phyloP scores from a whole-genome alignment of 345 rosid species.

The Eucalyptus polyanthemos region DNA sequence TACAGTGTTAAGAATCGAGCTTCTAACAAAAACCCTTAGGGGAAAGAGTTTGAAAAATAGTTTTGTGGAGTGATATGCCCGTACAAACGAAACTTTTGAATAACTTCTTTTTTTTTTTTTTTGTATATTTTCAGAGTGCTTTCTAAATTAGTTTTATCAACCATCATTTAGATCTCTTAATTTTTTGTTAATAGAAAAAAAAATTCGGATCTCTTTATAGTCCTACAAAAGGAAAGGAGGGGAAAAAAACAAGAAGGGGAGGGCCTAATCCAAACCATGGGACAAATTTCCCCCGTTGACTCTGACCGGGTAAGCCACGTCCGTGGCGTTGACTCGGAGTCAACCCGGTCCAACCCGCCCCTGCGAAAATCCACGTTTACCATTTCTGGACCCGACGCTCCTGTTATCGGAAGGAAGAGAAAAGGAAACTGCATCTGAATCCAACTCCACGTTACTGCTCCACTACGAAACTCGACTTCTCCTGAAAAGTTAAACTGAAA shows the following conservation, averaged over 20 bases:
- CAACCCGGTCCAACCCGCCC: background rate
- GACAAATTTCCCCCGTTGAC: background rate
- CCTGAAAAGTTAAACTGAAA: too few species aligned
- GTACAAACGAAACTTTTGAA: too few species aligned
- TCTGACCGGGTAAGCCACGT: background rate
- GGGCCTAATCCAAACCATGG: background rate
- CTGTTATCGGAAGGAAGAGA: background rate
- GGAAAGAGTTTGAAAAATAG: background rate
- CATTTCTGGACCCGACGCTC: background rate
- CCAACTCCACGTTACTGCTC: too few species aligned
- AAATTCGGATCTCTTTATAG: background rate
- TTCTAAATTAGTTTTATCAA: background rate
- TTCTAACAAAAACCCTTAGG: background rate
- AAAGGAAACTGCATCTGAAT: background rate
- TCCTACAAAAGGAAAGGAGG: background rate
- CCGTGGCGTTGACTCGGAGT: background rate
- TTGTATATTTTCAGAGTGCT: background rate
- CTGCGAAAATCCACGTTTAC: background rate
- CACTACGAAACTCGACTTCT: too few species aligned
- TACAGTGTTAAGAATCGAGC: background rate
- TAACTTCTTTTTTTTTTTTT: background rate
- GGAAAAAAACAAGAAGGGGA: fast-evolving
- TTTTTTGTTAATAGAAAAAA: background rate
- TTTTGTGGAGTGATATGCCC: background rate
- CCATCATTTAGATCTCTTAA: background rate